phyloP scores from a whole-genome alignment of 2,329 filamentous ascomycete genomes.

The Anthostomella pinea region DNA sequence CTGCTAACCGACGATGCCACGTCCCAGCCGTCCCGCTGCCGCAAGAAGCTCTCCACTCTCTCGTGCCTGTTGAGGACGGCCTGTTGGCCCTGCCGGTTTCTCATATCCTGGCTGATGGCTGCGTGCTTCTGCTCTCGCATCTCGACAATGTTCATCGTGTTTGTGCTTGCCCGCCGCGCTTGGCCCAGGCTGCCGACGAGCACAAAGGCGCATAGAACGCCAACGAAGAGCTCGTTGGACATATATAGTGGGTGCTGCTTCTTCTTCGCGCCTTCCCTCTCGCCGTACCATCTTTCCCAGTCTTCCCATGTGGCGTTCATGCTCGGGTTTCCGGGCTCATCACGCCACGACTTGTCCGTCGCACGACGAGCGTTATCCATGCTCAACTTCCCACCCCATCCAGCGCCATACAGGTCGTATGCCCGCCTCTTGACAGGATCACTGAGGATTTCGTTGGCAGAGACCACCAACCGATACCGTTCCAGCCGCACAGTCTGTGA shows the following conservation, averaged over 20 bases:
- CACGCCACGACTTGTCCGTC: slow-evolving; percentile 48
- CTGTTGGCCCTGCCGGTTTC: slow-evolving; percentile 50
- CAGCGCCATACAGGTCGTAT: slow-evolving; percentile 79
- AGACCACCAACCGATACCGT: slow-evolving; percentile 83
- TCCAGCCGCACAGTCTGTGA: slow-evolving; percentile 69
- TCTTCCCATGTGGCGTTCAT: slow-evolving; percentile 96
- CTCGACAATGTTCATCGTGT: slow-evolving; percentile 62
- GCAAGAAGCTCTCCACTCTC: slow-evolving; percentile 74
- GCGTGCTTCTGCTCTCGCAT: slow-evolving; percentile 64
- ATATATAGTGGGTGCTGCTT: slow-evolving; percentile 61
- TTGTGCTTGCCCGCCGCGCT: slow-evolving; percentile 63
- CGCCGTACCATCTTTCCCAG: slow-evolving; percentile 78
- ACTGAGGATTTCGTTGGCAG: slow-evolving; percentile 84
- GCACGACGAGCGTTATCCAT: slow-evolving; percentile 37
- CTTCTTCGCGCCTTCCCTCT: slow-evolving; percentile 42
- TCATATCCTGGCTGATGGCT: slow-evolving; percentile 61
- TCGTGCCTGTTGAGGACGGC: slow-evolving; percentile 56
- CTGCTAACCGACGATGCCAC: slow-evolving; percentile 13
- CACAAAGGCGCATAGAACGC: slow-evolving; percentile 67
- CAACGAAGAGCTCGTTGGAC: slow-evolving; percentile 75
- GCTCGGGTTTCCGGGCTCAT: slow-evolving; percentile 46
- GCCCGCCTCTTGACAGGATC: slow-evolving; percentile 73
- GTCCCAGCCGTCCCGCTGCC: slow-evolving; percentile 58
- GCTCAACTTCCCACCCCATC: slow-evolving; percentile 68
- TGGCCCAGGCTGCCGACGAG: slow-evolving; percentile 71